A percentile compares a stretch with the other conserved stretches of the same genome.
Conservation (phyloP, 768 basidiomycete species). For the Chiua virens region DNA sequence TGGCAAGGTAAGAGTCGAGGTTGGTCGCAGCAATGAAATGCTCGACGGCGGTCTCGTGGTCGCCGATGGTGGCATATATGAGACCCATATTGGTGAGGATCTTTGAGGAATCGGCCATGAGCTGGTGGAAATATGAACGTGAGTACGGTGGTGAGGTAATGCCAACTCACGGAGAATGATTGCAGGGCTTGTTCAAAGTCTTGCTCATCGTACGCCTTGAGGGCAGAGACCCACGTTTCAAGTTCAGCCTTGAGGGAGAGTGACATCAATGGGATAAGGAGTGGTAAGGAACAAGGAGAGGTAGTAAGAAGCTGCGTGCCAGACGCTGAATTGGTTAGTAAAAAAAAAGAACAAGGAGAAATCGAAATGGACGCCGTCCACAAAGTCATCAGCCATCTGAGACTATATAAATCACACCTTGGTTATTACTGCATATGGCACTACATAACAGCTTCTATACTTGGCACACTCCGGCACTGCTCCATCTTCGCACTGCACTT, state of each 20-base stretch:
- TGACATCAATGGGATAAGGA: constrained; percentile 25
- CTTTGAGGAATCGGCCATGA: constrained; percentile 85
- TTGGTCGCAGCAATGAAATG: constrained; percentile 74
- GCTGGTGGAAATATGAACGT: constrained; percentile 36
- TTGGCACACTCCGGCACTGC: too few species aligned
- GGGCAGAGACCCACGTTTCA: constrained; percentile 84
- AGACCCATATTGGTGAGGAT: constrained; percentile 94
- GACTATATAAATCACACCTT: too few species aligned
- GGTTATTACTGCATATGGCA: too few species aligned
- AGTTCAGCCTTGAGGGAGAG: constrained; percentile 71
- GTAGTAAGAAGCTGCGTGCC: constrained; percentile 29
- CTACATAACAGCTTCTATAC: too few species aligned
- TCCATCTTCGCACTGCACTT: too few species aligned
- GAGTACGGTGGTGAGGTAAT: background rate
- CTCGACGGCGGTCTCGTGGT: constrained; percentile 83
- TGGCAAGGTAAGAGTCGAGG: constrained; percentile 84
- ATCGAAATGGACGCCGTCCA: too few species aligned
- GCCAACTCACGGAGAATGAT: too few species aligned
- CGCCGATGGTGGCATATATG: too few species aligned
- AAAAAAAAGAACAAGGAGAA: too few species aligned
- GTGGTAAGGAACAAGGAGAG: too few species aligned
- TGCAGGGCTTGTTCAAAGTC: constrained; percentile 76
- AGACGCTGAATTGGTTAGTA: constrained; percentile 17
- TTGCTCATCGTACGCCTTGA: constrained; percentile 84
- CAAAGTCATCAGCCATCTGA: too few species aligned